Evolutionary conservation across 2,329 filamentous ascomycete species (phyloP), one percentile per base, ranked within the genome.

Genomic region (Exophiala viscosa): DNA sequence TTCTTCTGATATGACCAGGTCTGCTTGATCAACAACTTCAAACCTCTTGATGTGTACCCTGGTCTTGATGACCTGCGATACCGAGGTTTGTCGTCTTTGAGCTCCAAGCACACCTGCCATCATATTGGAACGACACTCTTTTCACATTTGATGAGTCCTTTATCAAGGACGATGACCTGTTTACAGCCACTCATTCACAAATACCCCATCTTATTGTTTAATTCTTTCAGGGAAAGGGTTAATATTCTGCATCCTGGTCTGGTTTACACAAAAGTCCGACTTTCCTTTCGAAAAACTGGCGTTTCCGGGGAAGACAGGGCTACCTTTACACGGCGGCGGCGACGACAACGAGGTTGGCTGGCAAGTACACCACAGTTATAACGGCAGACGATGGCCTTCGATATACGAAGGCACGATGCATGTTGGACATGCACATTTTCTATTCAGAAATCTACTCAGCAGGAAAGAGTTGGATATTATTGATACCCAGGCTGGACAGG

Each of bases 1-100:
- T 90, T 75, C 79, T 96, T 70, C 82, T 96, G 70, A 91, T 96
- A 73, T 60, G 33, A 31, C 14, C 13, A 36, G 34, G 23, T 17
- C 40, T 20, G 17, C 34, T 2, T 10, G 23, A n/a, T 20, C 9
- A 5, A 3, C 15, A 17, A 45, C 34, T 13, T 50, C 36, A 15
- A 23, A 15, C n/a, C 45, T 13, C n/a, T 18, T 42, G 23, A 36
- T n/a, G 18, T 18, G 17, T 43, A 18, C 14, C 33, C 28, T 14
- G 18, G 52, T 54, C 52, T 57, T 49, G 54, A 55, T 41, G 52
- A 38, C 52, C 43, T n/a, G 36, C 14, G n/a, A 17, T 11, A 23
- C n/a, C 31, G 42, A 42, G 51, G 49, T 58, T 17, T 39, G 18
- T 15, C 10, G 5, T 45, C 32, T 32, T 28, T 32, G 28, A 11